Base-by-base conservation (phyloP, 352 stramenopile species). In the Pythium utonaiense region DNA sequence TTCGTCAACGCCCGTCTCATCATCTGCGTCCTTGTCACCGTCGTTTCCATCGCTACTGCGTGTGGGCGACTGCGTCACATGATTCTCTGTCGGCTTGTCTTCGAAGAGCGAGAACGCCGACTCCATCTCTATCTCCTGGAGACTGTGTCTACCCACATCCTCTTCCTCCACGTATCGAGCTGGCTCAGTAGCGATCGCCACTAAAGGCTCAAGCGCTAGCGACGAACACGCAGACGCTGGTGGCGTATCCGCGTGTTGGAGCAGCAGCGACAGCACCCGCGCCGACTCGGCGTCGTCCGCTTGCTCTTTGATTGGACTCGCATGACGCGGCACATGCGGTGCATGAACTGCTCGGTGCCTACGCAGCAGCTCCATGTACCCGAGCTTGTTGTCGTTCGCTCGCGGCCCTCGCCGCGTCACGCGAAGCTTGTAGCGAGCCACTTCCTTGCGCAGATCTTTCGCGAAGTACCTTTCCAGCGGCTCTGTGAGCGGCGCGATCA, bases 331-430 rank as follows among this genome's bases (percentile, higher is more conserved):
- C 25, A 6, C 28, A 17, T 33, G 14, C 13, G 34, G n/a, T 28
- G 57, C 16, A 28, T 58, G 12, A n/a, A 40, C 49, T 7, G 19
- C 30, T 47, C 54, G 49, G 33, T 71, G 14, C 21, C 24, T 41
- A 10, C 71, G 74, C 17, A 82, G 51, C 22, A 82, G 65, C 28
- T 53, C 58, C 1, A 82, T 75, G 60, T 78, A 76, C 13, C 74
- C 71, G 3, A 41, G 44, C 51, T 79, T 82, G 57, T 74, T 63
- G 44, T 77, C 69, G 41, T 78, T 82, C 22, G 41, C 28, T 4
- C 54, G 60, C 3, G 57, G 36, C 7, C 71, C 71, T 19, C 57
- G 49, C 12, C 69, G 56, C 34, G 63, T 61, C 28, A 82, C 44
- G 27, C 57, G 60, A 22, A 82, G 58, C 38, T 77, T 75, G 40